Evolutionary conservation across 202 grass and related monocot genomes (phyloP).

Genomic region (Elaeis oleifera): DNA sequence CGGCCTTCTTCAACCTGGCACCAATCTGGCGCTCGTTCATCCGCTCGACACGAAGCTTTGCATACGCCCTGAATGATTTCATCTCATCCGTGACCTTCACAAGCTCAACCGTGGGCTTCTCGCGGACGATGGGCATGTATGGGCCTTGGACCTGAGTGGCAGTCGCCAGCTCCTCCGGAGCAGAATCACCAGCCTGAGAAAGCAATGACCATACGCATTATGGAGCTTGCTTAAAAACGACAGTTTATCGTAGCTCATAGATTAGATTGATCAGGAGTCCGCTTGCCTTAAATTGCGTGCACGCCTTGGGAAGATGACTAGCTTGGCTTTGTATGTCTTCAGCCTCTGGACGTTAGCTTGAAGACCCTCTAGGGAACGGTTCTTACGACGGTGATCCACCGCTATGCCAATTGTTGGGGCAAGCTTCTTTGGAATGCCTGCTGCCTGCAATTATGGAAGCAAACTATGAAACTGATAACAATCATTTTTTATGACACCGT

Average conservation of each 20-base stretch:
- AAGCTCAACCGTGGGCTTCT: slow-evolving; percentile 56
- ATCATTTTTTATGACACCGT: background rate
- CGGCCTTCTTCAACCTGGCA: slow-evolving; percentile 58
- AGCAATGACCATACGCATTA: background rate
- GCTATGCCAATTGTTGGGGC: slow-evolving; percentile 22
- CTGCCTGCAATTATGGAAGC: slow-evolving; percentile 16
- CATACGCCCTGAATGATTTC: slow-evolving; percentile 74
- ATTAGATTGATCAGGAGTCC: no score
- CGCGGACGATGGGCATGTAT: slow-evolving; percentile 73
- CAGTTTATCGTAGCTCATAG: no score
- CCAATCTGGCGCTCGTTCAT: slow-evolving; percentile 72
- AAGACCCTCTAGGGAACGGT: slow-evolving; percentile 21
- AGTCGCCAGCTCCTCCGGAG: slow-evolving; percentile 69
- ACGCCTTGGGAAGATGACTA: slow-evolving; percentile 94
- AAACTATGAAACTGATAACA: background rate
- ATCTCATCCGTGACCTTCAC: slow-evolving; percentile 87
- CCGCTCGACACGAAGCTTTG: slow-evolving; percentile 65
- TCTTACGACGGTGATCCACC: slow-evolving; percentile 20
- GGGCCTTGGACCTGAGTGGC: slow-evolving; percentile 75
- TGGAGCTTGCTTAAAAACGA: no score
- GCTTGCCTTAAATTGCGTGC: slow-evolving; percentile 64
- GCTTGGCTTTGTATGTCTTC: slow-evolving; percentile 91
- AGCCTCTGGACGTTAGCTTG: slow-evolving; percentile 23
- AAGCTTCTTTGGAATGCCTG: slow-evolving; percentile 20
- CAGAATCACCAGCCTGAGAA: slow-evolving; percentile 75